phyloP scores from a whole-genome alignment of 2,329 filamentous ascomycete genomes.

The Stylonectria norvegica region DNA sequence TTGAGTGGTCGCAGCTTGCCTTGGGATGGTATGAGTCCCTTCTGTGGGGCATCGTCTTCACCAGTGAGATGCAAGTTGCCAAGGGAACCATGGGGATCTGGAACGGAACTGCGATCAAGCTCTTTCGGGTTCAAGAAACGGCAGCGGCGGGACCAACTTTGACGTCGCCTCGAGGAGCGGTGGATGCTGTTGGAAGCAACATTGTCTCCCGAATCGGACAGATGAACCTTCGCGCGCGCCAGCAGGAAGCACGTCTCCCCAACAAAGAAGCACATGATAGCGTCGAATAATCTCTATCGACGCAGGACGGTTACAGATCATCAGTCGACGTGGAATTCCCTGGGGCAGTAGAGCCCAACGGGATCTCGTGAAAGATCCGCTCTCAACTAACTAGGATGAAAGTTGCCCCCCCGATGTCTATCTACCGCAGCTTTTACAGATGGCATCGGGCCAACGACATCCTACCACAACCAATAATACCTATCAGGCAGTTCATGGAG shows the following conservation, averaged over 20 bases:
- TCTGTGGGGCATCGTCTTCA: slow-evolving; percentile 90
- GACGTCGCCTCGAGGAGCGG: slow-evolving; percentile 80
- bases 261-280: neutral
- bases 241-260: slow-evolving; percentile 14
- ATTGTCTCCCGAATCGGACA: slow-evolving; percentile 83
- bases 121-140: slow-evolving; percentile 88
- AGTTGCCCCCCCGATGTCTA: too few relatives aligned
- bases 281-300: slow-evolving; percentile 11
- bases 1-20: slow-evolving; percentile 88
- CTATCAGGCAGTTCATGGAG: too few relatives aligned
- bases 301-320: too few relatives aligned
- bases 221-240: slow-evolving; percentile 61
- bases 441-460: too few relatives aligned
- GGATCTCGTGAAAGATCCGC: too few relatives aligned
- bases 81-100: slow-evolving; percentile 89
- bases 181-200: slow-evolving; percentile 89
- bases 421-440: too few relatives aligned
- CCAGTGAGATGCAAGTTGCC: slow-evolving; percentile 80
- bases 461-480: too few relatives aligned
- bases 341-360: too few relatives aligned
- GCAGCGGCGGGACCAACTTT: slow-evolving; percentile 76
- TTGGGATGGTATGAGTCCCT: slow-evolving; percentile 95
- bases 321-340: too few relatives aligned
- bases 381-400: too few relatives aligned
- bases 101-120: slow-evolving; percentile 83